Evolutionary conservation across 139 green algal genomes (phyloP).

Genomic region (Diplosphaera chodatii): DNA sequence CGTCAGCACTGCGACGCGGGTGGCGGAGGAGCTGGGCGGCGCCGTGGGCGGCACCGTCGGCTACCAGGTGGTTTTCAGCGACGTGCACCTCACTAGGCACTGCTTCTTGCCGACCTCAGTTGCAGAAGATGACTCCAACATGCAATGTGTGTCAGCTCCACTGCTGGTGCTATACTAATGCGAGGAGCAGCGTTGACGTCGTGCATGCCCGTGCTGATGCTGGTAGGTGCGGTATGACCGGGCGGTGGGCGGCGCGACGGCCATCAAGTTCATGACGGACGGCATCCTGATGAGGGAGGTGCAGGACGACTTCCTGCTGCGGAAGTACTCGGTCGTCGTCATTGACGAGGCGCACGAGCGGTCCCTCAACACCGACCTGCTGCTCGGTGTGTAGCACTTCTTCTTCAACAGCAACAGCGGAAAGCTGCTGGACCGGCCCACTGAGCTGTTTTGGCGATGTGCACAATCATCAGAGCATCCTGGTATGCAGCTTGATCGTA

Average conservation of each 20-base stretch:
- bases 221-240: constrained; percentile 81
- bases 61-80: constrained; percentile 59
- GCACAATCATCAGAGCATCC: no score
- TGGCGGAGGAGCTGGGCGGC: constrained; percentile 29
- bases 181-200: no score
- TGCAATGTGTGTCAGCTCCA: no score
- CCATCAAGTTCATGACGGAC: constrained; percentile 95
- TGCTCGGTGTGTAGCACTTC: constrained; percentile 50
- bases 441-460: no score
- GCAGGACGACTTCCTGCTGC: constrained; percentile 73
- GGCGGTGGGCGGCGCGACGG: constrained; percentile 37
- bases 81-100: not conserved
- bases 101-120: no score
- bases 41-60: constrained; percentile 70
- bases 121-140: no score
- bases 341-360: constrained; percentile 94
- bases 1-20: constrained; percentile 9
- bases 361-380: constrained; percentile 84
- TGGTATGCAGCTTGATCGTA: no score
- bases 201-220: not conserved
- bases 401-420: no score
- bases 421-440: no score
- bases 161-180: no score
- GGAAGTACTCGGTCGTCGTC: constrained; percentile 56
- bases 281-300: constrained; percentile 88